Conservation (phyloP, 2,329 filamentous ascomycete species). For the Penicillium sp. region DNA sequence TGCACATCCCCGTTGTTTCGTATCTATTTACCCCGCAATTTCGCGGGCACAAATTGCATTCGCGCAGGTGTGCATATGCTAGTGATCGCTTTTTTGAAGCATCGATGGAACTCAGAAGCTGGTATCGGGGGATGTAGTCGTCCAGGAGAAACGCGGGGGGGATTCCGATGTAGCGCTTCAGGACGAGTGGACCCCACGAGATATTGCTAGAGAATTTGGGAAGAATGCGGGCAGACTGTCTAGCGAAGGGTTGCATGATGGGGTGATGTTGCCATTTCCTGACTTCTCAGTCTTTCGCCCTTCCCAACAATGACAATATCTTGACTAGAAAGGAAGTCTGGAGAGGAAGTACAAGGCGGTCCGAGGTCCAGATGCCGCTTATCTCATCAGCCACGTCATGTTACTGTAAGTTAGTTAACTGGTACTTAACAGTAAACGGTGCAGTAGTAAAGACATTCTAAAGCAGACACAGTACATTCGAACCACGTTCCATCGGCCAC, state of each 20-base stretch:
- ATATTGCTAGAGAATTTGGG: neutral
- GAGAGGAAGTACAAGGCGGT: neutral
- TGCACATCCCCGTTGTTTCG: constrained; percentile 73
- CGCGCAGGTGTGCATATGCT: constrained; percentile 72
- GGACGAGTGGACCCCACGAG: constrained; percentile 7
- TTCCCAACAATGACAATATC: neutral
- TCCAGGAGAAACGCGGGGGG: constrained; percentile 70
- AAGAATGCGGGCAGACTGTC: constrained; percentile 3
- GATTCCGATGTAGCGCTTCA: constrained; percentile 50
- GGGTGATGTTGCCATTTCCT: constrained; percentile 8
- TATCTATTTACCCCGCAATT: constrained; percentile 79
- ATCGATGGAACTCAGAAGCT: constrained; percentile 67
- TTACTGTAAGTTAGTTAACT: neutral
- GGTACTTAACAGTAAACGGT: neutral
- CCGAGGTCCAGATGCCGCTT: constrained; percentile 5
- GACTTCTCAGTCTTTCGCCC: neutral
- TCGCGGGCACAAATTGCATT: constrained; percentile 81
- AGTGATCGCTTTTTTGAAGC: constrained; percentile 71
- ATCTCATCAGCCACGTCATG: constrained; percentile 16
- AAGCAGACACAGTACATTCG: neutral
- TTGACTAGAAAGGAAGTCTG: neutral
- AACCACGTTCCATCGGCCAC: neutral
- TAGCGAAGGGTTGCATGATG: constrained; percentile 14
- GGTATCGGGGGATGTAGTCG: constrained; percentile 73
- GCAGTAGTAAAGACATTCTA: neutral